These are phyloP conservation scores for Populus simonii DNA, from an alignment of 345 rosid species.

Conservation along the genomic window DNA sequence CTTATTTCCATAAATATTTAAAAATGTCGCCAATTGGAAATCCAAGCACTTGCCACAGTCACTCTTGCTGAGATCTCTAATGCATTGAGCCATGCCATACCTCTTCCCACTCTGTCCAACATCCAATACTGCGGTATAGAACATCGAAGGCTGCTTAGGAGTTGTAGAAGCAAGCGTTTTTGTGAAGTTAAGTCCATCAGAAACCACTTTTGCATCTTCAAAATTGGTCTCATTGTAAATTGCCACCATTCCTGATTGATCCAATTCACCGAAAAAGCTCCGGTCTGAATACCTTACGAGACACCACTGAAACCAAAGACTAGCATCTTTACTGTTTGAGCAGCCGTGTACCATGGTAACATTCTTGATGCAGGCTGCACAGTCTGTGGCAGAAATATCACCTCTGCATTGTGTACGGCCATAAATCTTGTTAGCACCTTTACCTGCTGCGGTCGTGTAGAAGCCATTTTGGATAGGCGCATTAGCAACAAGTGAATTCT, in stretches of 20 bases:
- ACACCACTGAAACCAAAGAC: conserved; percentile 40
- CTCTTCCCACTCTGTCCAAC: conserved; percentile 36
- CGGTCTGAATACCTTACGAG: conserved; percentile 30
- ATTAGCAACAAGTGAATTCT: conserved; percentile 19
- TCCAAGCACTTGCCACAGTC: conserved; percentile 39
- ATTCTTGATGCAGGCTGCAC: conserved; percentile 33
- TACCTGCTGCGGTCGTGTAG: conserved; percentile 22
- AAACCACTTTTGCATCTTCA: conserved; percentile 31
- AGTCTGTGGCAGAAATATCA: conserved; percentile 28
- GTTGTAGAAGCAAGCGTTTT: conserved; percentile 26
- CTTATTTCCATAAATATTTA: conserved; percentile 32
- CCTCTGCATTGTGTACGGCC: conserved; percentile 42
- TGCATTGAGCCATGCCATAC: conserved; percentile 49
- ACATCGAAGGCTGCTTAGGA: conserved; percentile 1
- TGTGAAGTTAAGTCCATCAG: conserved; percentile 29
- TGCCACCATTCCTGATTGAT: conserved; percentile 24
- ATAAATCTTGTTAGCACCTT: conserved; percentile 22
- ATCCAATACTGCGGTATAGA: conserved; percentile 24
- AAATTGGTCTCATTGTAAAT: conserved; percentile 20
- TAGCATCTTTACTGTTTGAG: conserved; percentile 20
- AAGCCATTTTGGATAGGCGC: conserved; percentile 32
- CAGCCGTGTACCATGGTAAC: conserved; percentile 16
- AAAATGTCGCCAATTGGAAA: conserved; percentile 15
- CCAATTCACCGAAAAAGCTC: conserved; percentile 33
- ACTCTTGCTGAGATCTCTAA: conserved; percentile 28